These are phyloP conservation scores for Lophium mytilinum DNA, from an alignment of 495 filamentous ascomycete genomes.

Conservation along the genomic window DNA sequence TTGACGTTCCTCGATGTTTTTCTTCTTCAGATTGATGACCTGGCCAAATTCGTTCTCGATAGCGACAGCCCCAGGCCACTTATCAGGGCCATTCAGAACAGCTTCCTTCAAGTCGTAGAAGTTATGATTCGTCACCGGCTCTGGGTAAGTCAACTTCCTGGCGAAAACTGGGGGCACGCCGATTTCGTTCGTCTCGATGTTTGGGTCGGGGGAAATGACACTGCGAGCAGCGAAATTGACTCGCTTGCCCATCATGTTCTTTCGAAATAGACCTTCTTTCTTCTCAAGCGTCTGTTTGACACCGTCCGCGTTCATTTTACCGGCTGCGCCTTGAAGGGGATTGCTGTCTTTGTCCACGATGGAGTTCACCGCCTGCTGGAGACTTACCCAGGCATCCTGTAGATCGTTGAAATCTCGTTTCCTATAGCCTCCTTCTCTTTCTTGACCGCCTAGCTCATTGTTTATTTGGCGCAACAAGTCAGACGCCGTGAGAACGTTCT, in stretches of 20 bases:
- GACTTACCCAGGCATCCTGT: constrained; percentile 61
- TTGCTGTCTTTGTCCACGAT: constrained; percentile 82
- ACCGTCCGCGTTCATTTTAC: constrained; percentile 63
- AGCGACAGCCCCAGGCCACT: constrained; percentile 87
- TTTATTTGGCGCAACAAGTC: constrained; percentile 66
- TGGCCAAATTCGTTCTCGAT: constrained; percentile 95
- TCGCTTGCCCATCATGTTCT: constrained; percentile 99
- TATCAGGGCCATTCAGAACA: constrained; percentile 89
- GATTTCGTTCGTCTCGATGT: constrained; percentile 97
- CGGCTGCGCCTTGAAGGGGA: constrained; percentile 65
- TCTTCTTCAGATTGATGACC: constrained; percentile 76
- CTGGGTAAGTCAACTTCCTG: constrained; percentile 90
- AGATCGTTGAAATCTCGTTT: constrained; percentile 44
- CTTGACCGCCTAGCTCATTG: constrained; percentile 54
- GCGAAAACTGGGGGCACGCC: constrained; percentile 97
- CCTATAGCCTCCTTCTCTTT: constrained; percentile 20
- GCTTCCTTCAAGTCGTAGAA: constrained; percentile 90
- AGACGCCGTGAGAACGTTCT: constrained; percentile 63
- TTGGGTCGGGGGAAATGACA: constrained; percentile 97
- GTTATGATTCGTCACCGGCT: constrained; percentile 95
- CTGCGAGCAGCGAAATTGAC: constrained; percentile 97
- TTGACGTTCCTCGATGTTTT: constrained; percentile 74
- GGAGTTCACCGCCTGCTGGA: constrained; percentile 87
- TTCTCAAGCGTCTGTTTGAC: constrained; percentile 98
- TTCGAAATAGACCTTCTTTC: constrained; percentile 96